These are phyloP conservation scores for Collybia mongolica DNA, from an alignment of 768 basidiomycete genomes.

Conservation along the genomic window DNA sequence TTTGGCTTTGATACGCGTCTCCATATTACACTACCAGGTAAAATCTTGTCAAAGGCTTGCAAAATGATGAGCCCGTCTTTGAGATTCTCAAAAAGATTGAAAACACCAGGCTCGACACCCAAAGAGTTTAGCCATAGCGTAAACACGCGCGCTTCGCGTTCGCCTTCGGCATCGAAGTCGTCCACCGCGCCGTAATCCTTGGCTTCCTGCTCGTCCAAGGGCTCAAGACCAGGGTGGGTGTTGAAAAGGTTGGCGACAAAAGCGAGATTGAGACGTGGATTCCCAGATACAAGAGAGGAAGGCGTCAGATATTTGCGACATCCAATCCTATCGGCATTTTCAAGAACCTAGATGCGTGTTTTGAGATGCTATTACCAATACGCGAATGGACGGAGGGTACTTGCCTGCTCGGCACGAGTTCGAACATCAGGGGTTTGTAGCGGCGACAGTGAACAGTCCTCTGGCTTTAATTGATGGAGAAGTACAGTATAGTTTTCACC, in stretches of 20 bases:
- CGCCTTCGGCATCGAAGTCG: slow-evolving; percentile 98
- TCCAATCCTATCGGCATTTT: slow-evolving; percentile 91
- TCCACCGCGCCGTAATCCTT: slow-evolving; percentile 89
- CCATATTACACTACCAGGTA: slow-evolving; percentile 93
- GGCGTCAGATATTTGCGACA: slow-evolving; percentile 96
- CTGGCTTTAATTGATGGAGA: slow-evolving; percentile 93
- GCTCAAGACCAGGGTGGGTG: slow-evolving; percentile 92
- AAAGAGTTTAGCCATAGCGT: slow-evolving; percentile 98
- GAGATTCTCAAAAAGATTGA: slow-evolving; percentile 95
- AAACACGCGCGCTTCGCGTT: slow-evolving; percentile 96
- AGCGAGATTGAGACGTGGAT: slow-evolving; percentile 95
- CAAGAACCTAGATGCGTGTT: slow-evolving; percentile 56
- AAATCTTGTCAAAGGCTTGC: slow-evolving; percentile 95
- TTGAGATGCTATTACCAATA: neutral
- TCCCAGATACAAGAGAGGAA: slow-evolving; percentile 88
- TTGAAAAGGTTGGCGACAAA: slow-evolving; percentile 99
- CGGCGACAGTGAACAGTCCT: slow-evolving; percentile 87
- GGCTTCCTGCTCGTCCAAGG: slow-evolving; percentile 91
- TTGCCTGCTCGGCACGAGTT: slow-evolving; percentile 80
- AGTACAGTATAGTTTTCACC: slow-evolving; percentile 98
- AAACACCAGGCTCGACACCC: slow-evolving; percentile 94
- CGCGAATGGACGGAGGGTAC: slow-evolving; percentile 1
- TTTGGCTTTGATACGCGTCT: slow-evolving; percentile 94
- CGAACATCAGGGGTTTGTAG: slow-evolving; percentile 83
- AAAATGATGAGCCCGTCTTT: slow-evolving; percentile 90